Percentiles rank a stretch among this genome's conserved stretches.
Evolutionary conservation across 306 rosid genomes (phyloP).

Genomic region (Pyrus bretschneideri): DNA sequence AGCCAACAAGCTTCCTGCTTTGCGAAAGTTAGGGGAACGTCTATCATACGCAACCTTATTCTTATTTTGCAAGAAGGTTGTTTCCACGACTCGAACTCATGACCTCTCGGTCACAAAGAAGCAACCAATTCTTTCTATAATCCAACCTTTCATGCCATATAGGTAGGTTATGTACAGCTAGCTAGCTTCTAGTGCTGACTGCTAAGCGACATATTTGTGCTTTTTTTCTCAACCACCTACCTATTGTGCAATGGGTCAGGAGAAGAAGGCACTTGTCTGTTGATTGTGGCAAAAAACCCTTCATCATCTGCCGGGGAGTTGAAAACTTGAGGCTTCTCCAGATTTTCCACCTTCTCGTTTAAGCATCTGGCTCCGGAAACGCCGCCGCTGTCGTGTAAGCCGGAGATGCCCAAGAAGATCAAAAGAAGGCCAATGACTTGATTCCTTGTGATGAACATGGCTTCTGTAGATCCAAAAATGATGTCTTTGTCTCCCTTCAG

Average conservation of each 20-base stretch:
- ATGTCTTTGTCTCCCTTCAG: conserved; percentile 4
- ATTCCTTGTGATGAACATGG: conserved; percentile 38
- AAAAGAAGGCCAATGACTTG: conserved; percentile 29
- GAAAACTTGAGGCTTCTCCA: conserved; percentile 17
- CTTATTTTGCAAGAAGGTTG: too few species aligned
- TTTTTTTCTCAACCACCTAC: conserved; percentile 24
- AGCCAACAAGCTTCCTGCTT: too few species aligned
- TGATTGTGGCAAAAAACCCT: conserved; percentile 26
- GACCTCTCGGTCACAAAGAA: too few species aligned
- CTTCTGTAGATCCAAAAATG: not conserved
- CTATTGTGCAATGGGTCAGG: conserved; percentile 86
- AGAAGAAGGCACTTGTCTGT: conserved; percentile 69
- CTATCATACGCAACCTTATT: rapidly evolving
- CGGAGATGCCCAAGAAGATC: conserved; percentile 35
- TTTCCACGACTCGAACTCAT: too few species aligned
- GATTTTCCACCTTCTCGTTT: conserved; percentile 17
- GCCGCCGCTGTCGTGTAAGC: conserved; percentile 16
- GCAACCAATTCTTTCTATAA: not conserved
- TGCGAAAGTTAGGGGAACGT: too few species aligned
- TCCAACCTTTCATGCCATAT: conserved; percentile 7
- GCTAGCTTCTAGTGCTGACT: not conserved
- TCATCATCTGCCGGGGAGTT: conserved; percentile 13
- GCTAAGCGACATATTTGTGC: not conserved
- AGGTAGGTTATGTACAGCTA: conserved; percentile 15
- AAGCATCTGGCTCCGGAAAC: conserved; percentile 35